Evolutionary conservation across 176 grass and related monocot genomes (phyloP), one percentile per base, ranked within the genome.

Genomic region (Dendrocalamus sinicus): DNA sequence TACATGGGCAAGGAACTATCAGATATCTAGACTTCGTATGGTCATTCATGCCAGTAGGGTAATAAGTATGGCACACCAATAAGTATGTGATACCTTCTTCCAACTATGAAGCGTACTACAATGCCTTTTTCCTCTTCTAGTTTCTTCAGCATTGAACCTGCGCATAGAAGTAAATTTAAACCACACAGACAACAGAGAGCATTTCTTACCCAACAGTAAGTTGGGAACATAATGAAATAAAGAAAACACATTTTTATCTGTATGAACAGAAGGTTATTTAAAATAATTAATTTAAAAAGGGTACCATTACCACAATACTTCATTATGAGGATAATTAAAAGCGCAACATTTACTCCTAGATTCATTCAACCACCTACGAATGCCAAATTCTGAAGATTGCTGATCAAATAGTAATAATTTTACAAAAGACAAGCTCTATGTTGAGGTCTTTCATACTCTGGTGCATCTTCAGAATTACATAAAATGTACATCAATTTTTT

Each of bases 71-170:
- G 28, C 28, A 66, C 63, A 4, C 7, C 13, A 66, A 65, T 12
- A 62, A 71, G 30, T 48, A 76, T 79, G 76, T 8, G 24, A 45
- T 91, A 99, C 96, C 94, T 99, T 96, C 94, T 89, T 92, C 96
- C 96, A 82, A 99, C 93, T 60, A 99, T 55, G 83, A 99, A 99
- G 70, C 94, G 92, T 78, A 94, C 93, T 75, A 94, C 78, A 87
- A 96, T 88, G 76, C 92, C 92, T 85, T 96, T 96, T 70, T 99
- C 94, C 87, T 92, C 89, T 92, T 99, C 94, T 65, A 99, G 67
- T 90, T 90, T 96, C 71, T 94, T 92, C 72, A 96, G 80, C 90
- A 95, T 91, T 88, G 94, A 86, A 91, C 91, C 96, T 98, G 91
- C 45, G 22, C 81, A 81, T 35, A 85, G 22, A 77, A 72, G 70